Base-by-base conservation (phyloP, 768 basidiomycete genomes). In the Boletus huronensis region DNA sequence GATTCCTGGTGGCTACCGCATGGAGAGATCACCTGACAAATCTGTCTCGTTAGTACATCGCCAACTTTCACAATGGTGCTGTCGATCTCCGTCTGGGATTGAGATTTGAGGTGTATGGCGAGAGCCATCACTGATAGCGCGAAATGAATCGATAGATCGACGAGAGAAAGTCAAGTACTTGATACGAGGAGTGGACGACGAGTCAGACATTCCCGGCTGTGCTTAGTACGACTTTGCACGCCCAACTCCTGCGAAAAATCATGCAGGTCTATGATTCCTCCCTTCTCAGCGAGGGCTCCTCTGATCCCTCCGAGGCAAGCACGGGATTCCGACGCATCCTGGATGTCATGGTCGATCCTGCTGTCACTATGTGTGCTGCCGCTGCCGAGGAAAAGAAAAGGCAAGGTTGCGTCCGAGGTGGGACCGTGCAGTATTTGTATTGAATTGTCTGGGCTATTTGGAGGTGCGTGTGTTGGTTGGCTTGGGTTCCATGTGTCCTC, bases 211-310 rank as follows among this genome's bases (percentile, higher is more conserved):
- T n/a, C n/a, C n/a, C n/a, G n/a, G n/a, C n/a, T n/a, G n/a, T n/a
- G n/a, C n/a, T n/a, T n/a, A n/a, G n/a, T n/a, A n/a, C n/a, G n/a
- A n/a, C n/a, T n/a, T n/a, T n/a, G n/a, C 85, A 93, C 40, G 79
- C 82, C 0, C 88, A 92, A 57, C 84, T 91, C 53, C 77, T 98
- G 9, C 85, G 89, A 11, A 93, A 98, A 68, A 84, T 97, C 58
- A 88, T 95, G 83, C 71, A 77, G 1, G 93, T 97, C 6, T 95
- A 96, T 68, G 84, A 90, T 32, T 88, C 89, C 0, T 94, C 94
- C 0, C 79, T 95, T 29, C 75, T 93, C 10, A 88, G 84, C 10
- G 82, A 85, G 29, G 56, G 59, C 0, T 36, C 45, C 5, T 44
- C 58, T 0, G 48, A 58, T 25, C 26, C 41, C 14, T 41, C 54